Evolutionary conservation across 2,329 filamentous ascomycete genomes (phyloP).

Genomic region (Cladophialophora immunda): DNA sequence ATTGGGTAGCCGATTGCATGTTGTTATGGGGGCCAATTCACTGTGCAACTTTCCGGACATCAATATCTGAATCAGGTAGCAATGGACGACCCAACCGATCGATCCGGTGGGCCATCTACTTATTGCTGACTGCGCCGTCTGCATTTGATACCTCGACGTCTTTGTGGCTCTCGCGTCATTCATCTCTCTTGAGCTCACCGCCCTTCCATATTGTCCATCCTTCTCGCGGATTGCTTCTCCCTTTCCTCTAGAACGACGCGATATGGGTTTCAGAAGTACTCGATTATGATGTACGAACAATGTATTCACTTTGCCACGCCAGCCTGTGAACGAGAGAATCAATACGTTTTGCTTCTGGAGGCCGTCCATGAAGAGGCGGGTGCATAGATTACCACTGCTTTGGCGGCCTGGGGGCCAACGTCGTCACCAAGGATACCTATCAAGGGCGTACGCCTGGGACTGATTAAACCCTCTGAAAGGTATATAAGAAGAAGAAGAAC

Average conservation of each 20-base stretch:
- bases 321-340: background rate
- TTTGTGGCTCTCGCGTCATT: background rate
- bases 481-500: background rate
- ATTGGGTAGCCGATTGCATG: background rate
- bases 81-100: background rate
- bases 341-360: background rate
- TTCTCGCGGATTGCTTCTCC: constrained; percentile 3
- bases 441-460: background rate
- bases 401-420: background rate
- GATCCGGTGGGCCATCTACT: background rate
- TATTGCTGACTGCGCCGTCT: background rate
- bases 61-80: background rate
- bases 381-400: background rate
- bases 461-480: background rate
- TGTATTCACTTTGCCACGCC: background rate
- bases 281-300: background rate
- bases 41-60: background rate
- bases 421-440: background rate
- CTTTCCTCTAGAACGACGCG: background rate
- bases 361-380: background rate
- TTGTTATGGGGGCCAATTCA: background rate
- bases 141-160: background rate
- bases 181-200: constrained; percentile 2
- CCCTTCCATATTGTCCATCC: background rate
- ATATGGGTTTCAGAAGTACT: background rate